Conservation (phyloP, 164 flowering plant species). For the Warburgia ugandensis region DNA sequence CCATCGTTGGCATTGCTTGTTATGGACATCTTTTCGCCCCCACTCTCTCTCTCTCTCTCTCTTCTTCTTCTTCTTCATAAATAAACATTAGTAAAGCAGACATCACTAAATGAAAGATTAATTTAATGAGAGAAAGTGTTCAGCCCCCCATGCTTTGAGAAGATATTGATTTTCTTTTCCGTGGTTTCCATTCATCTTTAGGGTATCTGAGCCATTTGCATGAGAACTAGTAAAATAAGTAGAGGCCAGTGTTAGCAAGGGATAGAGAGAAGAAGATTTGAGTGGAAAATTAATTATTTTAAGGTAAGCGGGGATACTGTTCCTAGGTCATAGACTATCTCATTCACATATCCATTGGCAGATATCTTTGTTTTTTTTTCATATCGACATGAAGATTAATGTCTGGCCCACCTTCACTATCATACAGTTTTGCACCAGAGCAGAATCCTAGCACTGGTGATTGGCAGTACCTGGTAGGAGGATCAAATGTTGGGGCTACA, state of each 20-base stretch:
- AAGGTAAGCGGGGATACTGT: background rate
- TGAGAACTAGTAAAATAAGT: background rate
- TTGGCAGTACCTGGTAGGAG: no score
- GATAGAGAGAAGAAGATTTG: constrained; percentile 1
- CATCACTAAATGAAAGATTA: no score
- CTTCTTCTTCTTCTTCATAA: background rate
- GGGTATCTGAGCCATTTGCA: background rate
- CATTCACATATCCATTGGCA: background rate
- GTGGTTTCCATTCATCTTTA: background rate
- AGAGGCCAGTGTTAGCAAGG: background rate
- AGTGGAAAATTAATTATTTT: background rate
- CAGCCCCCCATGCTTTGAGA: background rate
- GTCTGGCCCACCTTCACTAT: no score
- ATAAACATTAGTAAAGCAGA: background rate
- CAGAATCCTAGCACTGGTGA: no score
- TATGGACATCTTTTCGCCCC: background rate
- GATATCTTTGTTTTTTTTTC: background rate
- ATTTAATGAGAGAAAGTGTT: background rate
- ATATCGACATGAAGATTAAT: no score
- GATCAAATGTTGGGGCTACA: no score
- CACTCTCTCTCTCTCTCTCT: background rate
- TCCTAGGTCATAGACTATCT: background rate
- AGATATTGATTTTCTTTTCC: background rate
- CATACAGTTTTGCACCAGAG: no score
- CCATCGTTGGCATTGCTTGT: no score